These are phyloP conservation scores for Batkoa obscura DNA, from an alignment of 371 early-diverging fungal genomes.

Conservation along the genomic window DNA sequence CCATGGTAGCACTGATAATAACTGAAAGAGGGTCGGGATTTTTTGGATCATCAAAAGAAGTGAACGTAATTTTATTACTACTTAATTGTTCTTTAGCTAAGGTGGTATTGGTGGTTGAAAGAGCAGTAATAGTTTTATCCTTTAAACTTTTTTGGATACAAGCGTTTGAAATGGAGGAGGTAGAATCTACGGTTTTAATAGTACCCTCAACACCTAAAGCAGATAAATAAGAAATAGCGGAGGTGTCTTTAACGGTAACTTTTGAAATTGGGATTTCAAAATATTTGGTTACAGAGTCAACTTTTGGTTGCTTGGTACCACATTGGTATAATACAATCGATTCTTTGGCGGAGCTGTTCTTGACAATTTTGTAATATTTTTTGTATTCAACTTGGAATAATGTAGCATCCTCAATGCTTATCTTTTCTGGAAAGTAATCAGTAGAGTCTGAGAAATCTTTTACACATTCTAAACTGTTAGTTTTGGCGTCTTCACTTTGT, in stretches of 20 bases:
- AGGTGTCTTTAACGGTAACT: conserved; percentile 37
- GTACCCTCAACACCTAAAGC: conserved; percentile 37
- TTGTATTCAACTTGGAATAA: not conserved
- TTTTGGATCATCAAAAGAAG: conserved; percentile 15
- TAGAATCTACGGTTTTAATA: conserved; percentile 29
- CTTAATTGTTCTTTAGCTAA: conserved; percentile 18
- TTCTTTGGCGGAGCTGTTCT: not conserved
- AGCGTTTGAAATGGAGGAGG: conserved; percentile 32
- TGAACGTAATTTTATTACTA: conserved; percentile 16
- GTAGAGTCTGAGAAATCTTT: not conserved
- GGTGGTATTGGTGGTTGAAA: conserved; percentile 20
- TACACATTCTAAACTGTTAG: not conserved
- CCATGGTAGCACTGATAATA: conserved; percentile 9
- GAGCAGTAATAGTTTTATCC: conserved; percentile 12
- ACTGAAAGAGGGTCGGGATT: conserved; percentile 12
- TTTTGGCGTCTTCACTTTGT: too few relatives aligned
- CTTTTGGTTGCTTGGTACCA: conserved; percentile 32
- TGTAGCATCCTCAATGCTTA: not conserved
- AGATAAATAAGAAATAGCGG: conserved; percentile 38
- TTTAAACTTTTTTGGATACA: conserved; percentile 35
- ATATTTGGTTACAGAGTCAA: conserved; percentile 25
- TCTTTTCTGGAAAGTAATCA: not conserved
- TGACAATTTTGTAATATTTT: not conserved
- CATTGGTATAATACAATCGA: conserved; percentile 31
- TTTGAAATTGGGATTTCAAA: conserved; percentile 32